Conservation (phyloP, 495 filamentous ascomycete genomes). For the Patellaria atrata region DNA sequence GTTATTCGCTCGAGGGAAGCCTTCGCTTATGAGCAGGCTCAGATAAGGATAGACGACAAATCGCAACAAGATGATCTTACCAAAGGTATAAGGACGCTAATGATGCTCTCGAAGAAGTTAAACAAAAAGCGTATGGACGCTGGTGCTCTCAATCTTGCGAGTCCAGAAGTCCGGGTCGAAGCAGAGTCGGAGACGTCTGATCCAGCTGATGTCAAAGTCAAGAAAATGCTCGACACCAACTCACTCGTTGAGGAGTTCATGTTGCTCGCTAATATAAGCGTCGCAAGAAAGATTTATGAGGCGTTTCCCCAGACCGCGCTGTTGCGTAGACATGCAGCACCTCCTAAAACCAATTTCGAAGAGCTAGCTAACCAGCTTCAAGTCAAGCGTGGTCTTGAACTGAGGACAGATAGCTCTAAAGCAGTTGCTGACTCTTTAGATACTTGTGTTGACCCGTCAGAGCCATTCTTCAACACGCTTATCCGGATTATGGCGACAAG, state of each 20-base stretch:
- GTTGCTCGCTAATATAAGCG: constrained; percentile 92
- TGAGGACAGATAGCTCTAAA: constrained; percentile 71
- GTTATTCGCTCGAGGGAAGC: constrained; percentile 96
- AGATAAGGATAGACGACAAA: constrained; percentile 77
- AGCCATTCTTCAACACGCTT: constrained; percentile 97
- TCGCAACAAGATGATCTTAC: constrained; percentile 80
- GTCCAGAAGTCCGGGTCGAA: constrained; percentile 88
- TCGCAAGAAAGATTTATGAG: constrained; percentile 72
- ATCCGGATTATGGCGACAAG: constrained; percentile 92
- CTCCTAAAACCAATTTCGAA: constrained; percentile 91
- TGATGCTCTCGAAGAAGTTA: constrained; percentile 87
- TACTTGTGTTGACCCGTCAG: constrained; percentile 58
- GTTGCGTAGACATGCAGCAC: constrained; percentile 78
- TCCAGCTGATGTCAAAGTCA: constrained; percentile 91
- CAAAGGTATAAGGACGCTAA: constrained; percentile 71
- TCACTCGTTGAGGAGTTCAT: constrained; percentile 98
- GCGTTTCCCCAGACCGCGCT: constrained; percentile 91
- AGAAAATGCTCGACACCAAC: constrained; percentile 86
- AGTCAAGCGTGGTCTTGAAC: constrained; percentile 63
- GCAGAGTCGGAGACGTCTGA: constrained; percentile 90
- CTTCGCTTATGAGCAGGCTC: constrained; percentile 94
- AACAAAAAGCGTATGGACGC: constrained; percentile 91
- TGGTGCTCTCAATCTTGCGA: constrained; percentile 85
- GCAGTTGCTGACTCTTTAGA: constrained; percentile 86
- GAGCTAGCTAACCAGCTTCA: constrained; percentile 78